Evolutionary conservation across 2,329 filamentous ascomycete species (phyloP).

Genomic region (Diaporthe vexans): DNA sequence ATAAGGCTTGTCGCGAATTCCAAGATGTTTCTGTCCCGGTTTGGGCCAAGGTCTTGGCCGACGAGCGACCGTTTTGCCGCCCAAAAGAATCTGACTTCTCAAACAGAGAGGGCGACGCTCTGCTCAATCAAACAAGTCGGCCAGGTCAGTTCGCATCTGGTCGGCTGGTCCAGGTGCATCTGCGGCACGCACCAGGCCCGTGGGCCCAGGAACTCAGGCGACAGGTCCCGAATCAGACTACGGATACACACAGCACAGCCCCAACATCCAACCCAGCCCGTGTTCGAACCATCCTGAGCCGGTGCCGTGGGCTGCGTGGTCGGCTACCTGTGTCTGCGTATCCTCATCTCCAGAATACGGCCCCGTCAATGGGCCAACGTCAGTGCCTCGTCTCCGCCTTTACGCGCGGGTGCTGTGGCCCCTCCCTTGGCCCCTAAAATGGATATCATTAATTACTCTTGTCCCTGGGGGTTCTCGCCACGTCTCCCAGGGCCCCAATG

Average conservation of each 20-base stretch:
- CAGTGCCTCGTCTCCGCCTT: constrained; percentile 24
- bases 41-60: constrained; percentile 31
- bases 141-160: neutral
- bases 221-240: constrained; percentile 4
- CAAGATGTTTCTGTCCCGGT: constrained; percentile 16
- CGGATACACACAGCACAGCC: constrained; percentile 18
- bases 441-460: constrained; percentile 29
- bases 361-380: constrained; percentile 16
- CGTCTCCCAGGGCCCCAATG: neutral
- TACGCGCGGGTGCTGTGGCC: constrained; percentile 5
- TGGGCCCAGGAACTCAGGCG: neutral
- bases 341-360: constrained; percentile 30
- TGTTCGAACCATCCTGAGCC: constrained; percentile 5
- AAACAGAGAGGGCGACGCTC: neutral
- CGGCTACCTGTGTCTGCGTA: constrained; percentile 20
- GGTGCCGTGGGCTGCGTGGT: constrained; percentile 7
- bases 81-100: constrained; percentile 12
- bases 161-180: constrained; percentile 4
- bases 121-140: neutral
- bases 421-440: constrained; percentile 22
- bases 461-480: neutral
- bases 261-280: constrained; percentile 15
- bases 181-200: neutral
- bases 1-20: neutral
- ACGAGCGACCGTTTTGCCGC: constrained; percentile 16